Evolutionary conservation across 2,329 filamentous ascomycete species (phyloP), one percentile per base, ranked within the genome.

Genomic region (Pseudogymnoascus sp.): DNA sequence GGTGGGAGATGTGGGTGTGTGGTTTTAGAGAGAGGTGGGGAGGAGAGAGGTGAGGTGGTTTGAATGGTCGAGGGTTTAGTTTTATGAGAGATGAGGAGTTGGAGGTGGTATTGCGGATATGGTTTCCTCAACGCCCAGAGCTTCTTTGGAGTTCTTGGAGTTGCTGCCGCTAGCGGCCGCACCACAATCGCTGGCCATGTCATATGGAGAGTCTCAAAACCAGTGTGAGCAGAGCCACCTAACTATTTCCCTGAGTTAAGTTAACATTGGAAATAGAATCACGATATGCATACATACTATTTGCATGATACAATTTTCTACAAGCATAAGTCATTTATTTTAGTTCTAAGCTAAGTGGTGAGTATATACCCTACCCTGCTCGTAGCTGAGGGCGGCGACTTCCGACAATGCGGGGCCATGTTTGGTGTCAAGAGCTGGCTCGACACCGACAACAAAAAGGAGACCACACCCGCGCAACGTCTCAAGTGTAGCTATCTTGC

Each of bases 101-200:
- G 44, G 44, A 28, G 23, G 44, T 50, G 21, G n/a, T 50, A 50
- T 50, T 50, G 44, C 44, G 44, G 44, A 50, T 50, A 50, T 50
- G 44, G 44, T 50, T 50, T 37, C 53, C 53, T 59, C 53, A 35
- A 59, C 28, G 53, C 21, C 53, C 53, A 38, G 53, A 12, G 53
- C 53, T 59, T 59, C 53, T 59, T 59, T 59, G 53, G 53, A 33
- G 53, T 59, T 59, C 53, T 33, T 38, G 53, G 35, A 59, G 53
- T 59, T 59, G 53, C 53, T 23, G n/a, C 35, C 53, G 35, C 53
- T 59, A 59, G 53, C 53, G 53, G 53, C 53, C 53, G 53, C 53
- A 23, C 35, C 53, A 37, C 35, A 35, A 59, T 59, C 23, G 44
- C 21, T 12, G 14, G 44, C 23, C 44, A 50, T 25, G 44, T n/a